Base-by-base conservation (phyloP, 441 rosid genomes). In the Dalechampia spathulata region DNA sequence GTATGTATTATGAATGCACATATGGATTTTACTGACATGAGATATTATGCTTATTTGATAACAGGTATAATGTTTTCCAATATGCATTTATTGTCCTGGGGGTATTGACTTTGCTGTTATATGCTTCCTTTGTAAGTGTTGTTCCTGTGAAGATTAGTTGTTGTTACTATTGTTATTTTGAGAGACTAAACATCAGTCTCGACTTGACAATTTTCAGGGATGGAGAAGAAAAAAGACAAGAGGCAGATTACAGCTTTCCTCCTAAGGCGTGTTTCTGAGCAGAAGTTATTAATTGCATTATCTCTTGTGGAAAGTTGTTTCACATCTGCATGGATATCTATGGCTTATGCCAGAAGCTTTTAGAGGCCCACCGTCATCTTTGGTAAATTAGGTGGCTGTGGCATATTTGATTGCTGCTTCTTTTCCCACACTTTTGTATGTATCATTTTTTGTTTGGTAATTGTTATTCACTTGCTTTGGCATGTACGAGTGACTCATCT, bases 11-110 rank as follows among this genome's bases (percentile, higher is more conserved):
- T 68, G 27, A 32, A 59, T 19, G 27, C 20, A 23, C 38, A 32
- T 41, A 17, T 32, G 5, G 36, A 6, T 11, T 49, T 28, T 16
- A 38, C 67, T 68, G 58, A 66, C 55, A 51, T 30, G 19, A 44
- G 50, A 19, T 36, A 14, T 42, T 7, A 47, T 62, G 26, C 25
- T 64, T 37, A 27, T 58, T 69, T 42, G 22, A 26, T 60, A 37
- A 59, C 90, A 94, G 99, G 90, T 90, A 94, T 70, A 86, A 94
- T 21, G 98, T 94, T 66, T 94, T 94, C 66, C 98, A 94, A 75
- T 87, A 87, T 27, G 94, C 84, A 55, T 94, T 94, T 60, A 68
- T 87, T 54, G 63, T 72, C 65, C 77, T 94, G 49, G 98, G 95
- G 23, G 97, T 95, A 55, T 75, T 94, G 77, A 87, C 99, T 39